Conservation (phyloP, 495 filamentous ascomycete genomes). For the Aspergillus coremiiformis region DNA sequence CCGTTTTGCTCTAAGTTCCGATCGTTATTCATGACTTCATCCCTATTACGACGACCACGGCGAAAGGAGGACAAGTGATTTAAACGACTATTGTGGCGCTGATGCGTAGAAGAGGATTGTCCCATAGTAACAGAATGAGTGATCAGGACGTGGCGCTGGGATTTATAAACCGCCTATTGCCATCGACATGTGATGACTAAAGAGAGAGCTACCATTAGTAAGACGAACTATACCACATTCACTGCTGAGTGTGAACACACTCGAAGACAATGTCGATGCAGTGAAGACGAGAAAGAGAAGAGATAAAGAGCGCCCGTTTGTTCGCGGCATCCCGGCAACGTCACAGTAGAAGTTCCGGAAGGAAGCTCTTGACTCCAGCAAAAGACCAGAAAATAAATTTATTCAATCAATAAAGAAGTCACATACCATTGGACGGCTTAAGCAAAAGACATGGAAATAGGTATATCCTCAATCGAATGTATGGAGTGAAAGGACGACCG, state of each 20-base stretch:
- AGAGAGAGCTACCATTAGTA: constrained; percentile 17
- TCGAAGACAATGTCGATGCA: not conserved
- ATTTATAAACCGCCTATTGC: constrained; percentile 27
- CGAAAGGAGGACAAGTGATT: constrained; percentile 18
- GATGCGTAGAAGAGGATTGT: constrained; percentile 41
- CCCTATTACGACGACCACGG: constrained; percentile 22
- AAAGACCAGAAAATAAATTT: not conserved
- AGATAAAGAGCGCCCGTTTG: not conserved
- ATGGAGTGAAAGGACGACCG: not conserved
- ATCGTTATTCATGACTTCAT: constrained; percentile 39
- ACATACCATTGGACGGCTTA: constrained; percentile 19
- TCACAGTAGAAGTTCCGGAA: not conserved
- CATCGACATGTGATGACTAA: constrained; percentile 24
- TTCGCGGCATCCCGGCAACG: not conserved
- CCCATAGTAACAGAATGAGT: constrained; percentile 38
- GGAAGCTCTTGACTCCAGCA: no score
- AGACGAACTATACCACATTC: constrained; percentile 1
- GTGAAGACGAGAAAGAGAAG: not conserved
- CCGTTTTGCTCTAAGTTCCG: constrained; percentile 25
- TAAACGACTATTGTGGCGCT: constrained; percentile 22
- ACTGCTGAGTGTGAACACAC: not conserved
- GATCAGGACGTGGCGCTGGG: constrained; percentile 11
- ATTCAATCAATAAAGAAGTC: not conserved
- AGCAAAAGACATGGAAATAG: not conserved
- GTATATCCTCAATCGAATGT: not conserved